Conservation (phyloP, 768 basidiomycete genomes). For the Kwoniella europaea region DNA sequence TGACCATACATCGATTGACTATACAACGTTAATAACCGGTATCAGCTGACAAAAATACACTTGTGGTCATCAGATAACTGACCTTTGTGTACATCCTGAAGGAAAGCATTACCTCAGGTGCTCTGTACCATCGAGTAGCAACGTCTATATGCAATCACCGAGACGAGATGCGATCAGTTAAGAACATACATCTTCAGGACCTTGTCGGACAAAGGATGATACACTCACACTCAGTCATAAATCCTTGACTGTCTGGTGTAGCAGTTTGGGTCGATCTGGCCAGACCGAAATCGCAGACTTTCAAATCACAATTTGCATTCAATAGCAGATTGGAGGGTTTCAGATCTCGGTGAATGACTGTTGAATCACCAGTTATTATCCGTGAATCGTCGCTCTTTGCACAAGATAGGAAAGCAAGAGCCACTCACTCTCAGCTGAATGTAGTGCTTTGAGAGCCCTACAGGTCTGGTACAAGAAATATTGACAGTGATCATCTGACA, state of each 20-base stretch:
- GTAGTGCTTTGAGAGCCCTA: conserved; percentile 91
- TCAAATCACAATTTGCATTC: conserved; percentile 61
- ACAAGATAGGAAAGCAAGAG: background rate
- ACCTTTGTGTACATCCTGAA: conserved; percentile 97
- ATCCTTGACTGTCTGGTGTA: conserved; percentile 40
- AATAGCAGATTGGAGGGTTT: conserved; percentile 61
- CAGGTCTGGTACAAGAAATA: conserved; percentile 89
- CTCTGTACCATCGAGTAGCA: conserved; percentile 97
- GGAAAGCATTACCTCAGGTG: conserved; percentile 98
- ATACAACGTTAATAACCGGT: background rate
- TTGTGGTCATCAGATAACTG: conserved; percentile 4
- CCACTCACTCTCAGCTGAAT: conserved; percentile 74
- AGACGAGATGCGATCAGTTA: too few relatives aligned
- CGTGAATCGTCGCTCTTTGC: too few relatives aligned
- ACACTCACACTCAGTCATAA: conserved; percentile 57
- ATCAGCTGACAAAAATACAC: background rate
- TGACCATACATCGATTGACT: conserved; percentile 60
- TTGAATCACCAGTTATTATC: background rate
- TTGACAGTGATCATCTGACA: conserved; percentile 93
- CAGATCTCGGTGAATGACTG: conserved; percentile 65
- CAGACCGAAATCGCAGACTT: conserved; percentile 83
- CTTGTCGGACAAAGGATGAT: too few relatives aligned
- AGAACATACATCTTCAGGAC: too few relatives aligned
- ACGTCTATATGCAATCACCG: conserved; percentile 60
- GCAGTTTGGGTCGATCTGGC: conserved; percentile 64